phyloP scores from a whole-genome alignment of 2,329 filamentous ascomycete genomes.

The Fusarium concolor region DNA sequence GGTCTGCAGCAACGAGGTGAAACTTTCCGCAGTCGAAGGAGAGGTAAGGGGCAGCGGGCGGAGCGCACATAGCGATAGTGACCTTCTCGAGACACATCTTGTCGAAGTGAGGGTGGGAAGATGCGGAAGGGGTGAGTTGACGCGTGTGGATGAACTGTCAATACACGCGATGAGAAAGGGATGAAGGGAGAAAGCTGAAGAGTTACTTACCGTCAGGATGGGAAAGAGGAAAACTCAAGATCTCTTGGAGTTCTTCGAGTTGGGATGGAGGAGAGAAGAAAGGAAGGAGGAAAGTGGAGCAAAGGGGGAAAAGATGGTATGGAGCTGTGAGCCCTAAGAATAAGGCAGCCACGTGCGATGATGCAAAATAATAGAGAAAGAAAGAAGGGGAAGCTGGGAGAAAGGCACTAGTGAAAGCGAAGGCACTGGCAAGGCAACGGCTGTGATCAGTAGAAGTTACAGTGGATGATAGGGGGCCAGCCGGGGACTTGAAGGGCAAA shows the following conservation, averaged over 20 bases:
- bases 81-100: conserved; percentile 43
- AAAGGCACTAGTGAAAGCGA: background rate
- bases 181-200: background rate
- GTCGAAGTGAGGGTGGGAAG: background rate
- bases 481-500: too few relatives aligned
- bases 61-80: conserved; percentile 42
- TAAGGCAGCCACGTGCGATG: background rate
- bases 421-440: background rate
- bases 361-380: background rate
- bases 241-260: background rate
- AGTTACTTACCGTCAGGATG: background rate
- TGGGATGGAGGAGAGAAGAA: background rate
- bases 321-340: background rate
- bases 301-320: background rate
- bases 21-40: conserved; percentile 42
- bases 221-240: background rate
- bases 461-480: background rate
- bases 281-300: background rate
- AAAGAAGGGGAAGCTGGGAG: background rate
- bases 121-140: background rate
- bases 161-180: background rate
- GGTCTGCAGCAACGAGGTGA: conserved; percentile 37
- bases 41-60: background rate
- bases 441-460: too few relatives aligned
- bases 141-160: background rate